phyloP scores from a whole-genome alignment of 108 stramenopile genomes.

The Cylindrotheca fusiformis region DNA sequence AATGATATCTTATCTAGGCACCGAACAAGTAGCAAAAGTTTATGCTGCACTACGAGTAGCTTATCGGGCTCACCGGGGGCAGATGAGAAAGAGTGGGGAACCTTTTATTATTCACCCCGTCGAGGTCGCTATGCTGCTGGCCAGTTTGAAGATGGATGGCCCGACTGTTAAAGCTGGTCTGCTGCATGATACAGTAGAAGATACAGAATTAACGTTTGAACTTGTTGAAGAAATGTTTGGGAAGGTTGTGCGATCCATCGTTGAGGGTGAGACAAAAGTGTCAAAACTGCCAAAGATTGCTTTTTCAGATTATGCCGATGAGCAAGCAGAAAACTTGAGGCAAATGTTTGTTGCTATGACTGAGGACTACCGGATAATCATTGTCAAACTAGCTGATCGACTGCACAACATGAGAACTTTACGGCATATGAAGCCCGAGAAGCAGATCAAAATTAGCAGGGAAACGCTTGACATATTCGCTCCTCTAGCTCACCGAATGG shows the following conservation, averaged over 20 bases:
- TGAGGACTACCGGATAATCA: constrained; percentile 93
- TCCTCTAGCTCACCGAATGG: constrained; percentile 94
- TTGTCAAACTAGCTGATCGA: constrained; percentile 94
- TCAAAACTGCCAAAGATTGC: constrained; percentile 90
- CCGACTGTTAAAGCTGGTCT: constrained; percentile 92
- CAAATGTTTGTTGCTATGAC: constrained; percentile 98
- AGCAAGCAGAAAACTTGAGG: constrained; percentile 92
- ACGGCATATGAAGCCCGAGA: constrained; percentile 88
- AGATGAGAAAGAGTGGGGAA: constrained; percentile 89
- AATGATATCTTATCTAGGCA: constrained; percentile 63
- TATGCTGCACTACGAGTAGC: constrained; percentile 78
- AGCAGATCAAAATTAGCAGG: constrained; percentile 88
- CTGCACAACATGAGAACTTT: constrained; percentile 96
- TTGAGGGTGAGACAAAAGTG: constrained; percentile 96
- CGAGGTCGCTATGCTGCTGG: constrained; percentile 79
- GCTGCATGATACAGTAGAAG: constrained; percentile 98
- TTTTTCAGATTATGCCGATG: constrained; percentile 76
- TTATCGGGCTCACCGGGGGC: constrained; percentile 86
- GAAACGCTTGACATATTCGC: constrained; percentile 96
- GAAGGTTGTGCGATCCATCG: constrained; percentile 75
- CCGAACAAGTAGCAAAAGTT: constrained; percentile 42
- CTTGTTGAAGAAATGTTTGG: constrained; percentile 94
- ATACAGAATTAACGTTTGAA: constrained; percentile 90
- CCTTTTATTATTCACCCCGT: constrained; percentile 96
- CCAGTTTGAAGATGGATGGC: constrained; percentile 89